Evolutionary conservation across 2,329 filamentous ascomycete species (phyloP).

Genomic region (Epicoccum nigrum): DNA sequence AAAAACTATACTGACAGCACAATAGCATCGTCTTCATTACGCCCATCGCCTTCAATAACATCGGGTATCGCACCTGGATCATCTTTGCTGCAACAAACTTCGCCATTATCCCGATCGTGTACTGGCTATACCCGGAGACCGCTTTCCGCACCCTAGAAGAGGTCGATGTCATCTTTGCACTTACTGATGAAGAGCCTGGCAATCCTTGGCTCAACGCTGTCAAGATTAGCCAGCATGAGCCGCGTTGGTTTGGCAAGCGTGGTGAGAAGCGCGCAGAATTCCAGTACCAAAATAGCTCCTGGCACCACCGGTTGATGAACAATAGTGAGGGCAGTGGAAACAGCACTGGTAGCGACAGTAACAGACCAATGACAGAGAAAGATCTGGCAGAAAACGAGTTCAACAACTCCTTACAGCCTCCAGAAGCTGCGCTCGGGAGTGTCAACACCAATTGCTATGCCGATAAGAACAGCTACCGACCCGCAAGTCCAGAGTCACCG

Average conservation of each 20-base stretch:
- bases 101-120: conserved; percentile 60
- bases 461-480: conserved; percentile 2
- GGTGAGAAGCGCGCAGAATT: conserved; percentile 57
- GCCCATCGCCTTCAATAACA: conserved; percentile 62
- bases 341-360: conserved; percentile 19
- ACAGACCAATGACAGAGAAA: conserved; percentile 16
- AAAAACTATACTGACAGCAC: background rate
- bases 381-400: conserved; percentile 7
- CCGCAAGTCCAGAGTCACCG: conserved; percentile 15
- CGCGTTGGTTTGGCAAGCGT: conserved; percentile 63
- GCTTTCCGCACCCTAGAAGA: conserved; percentile 65
- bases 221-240: conserved; percentile 56
- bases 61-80: conserved; percentile 63
- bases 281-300: conserved; percentile 49
- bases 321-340: conserved; percentile 21
- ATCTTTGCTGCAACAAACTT: conserved; percentile 62
- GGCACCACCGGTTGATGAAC: conserved; percentile 31
- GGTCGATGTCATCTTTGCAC: conserved; percentile 69
- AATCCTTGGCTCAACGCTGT: conserved; percentile 58
- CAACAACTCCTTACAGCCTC: conserved; percentile 3
- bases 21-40: conserved; percentile 69
- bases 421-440: background rate
- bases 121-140: conserved; percentile 67
- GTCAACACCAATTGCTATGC: conserved; percentile 5
- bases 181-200: conserved; percentile 55